A percentile compares a stretch with the other conserved stretches of the same genome.
phyloP scores from a whole-genome alignment of 1,139 yeast genomes.

The Debaryomyces psychrophilus region DNA sequence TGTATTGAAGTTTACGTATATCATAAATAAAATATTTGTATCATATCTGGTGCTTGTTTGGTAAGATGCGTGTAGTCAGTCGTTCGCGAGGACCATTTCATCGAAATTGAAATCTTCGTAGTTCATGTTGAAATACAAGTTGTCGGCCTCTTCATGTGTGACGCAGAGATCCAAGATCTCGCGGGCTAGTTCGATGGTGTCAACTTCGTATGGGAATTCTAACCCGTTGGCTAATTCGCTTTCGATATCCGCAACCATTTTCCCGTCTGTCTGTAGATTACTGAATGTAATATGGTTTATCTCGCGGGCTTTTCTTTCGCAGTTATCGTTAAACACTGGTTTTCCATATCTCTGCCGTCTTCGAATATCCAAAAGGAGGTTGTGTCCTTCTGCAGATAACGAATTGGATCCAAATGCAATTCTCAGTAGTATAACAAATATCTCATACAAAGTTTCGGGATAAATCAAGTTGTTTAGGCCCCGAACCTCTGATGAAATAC shows the following conservation, averaged over 20 bases:
- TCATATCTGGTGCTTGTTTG: slow-evolving; percentile 5
- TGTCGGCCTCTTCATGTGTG: slow-evolving; percentile 81
- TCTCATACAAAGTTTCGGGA: slow-evolving; percentile 49
- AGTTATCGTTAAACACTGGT: slow-evolving; percentile 43
- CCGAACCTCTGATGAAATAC: slow-evolving; percentile 35
- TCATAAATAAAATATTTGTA: slow-evolving; percentile 10
- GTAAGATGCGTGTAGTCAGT: slow-evolving; percentile 1
- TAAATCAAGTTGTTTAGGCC: slow-evolving; percentile 38
- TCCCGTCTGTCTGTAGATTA: slow-evolving; percentile 11
- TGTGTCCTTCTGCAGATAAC: slow-evolving; percentile 38
- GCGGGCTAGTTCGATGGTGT: slow-evolving; percentile 68
- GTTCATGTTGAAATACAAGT: slow-evolving; percentile 67
- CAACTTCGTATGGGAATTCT: slow-evolving; percentile 64
- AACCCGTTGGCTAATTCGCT: slow-evolving; percentile 56
- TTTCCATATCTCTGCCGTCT: slow-evolving; percentile 23
- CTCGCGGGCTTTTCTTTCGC: slow-evolving; percentile 47
- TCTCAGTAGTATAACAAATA: slow-evolving; percentile 55
- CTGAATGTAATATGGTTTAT: slow-evolving; percentile 33
- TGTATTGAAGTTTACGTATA: slow-evolving; percentile 12
- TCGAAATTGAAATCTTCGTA: slow-evolving; percentile 32
- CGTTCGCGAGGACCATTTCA: slow-evolving; percentile 29
- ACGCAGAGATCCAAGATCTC: slow-evolving; percentile 70
- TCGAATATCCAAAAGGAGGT: slow-evolving; percentile 35
- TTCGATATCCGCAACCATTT: slow-evolving; percentile 35
- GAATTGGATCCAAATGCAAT: slow-evolving; percentile 58